Percentiles rank a stretch among this genome's conserved stretches.
phyloP scores from a whole-genome alignment of 1,284 basidiomycete genomes.

The Tilletia indica region DNA sequence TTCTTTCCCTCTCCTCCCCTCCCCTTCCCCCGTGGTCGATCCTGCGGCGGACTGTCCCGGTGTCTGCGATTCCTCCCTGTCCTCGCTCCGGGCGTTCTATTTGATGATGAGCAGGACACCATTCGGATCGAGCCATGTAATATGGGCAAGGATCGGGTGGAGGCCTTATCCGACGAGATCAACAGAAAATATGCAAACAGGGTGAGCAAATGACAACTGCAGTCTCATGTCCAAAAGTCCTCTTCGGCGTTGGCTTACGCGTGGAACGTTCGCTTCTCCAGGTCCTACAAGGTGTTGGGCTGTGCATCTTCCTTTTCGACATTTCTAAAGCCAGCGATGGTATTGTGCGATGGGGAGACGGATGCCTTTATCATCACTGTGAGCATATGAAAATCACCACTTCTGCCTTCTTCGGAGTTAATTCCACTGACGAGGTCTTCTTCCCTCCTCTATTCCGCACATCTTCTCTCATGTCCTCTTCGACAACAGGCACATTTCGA shows the following conservation, averaged over 20 bases:
- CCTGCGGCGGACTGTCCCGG: no score
- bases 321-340: constrained; percentile 82
- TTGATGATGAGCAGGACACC: constrained; percentile 64
- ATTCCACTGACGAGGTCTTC: no score
- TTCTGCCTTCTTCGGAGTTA: no score
- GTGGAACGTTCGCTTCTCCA: constrained; percentile 37
- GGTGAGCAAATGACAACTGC: constrained; percentile 11
- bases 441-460: constrained; percentile 16
- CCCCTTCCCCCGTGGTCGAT: background rate
- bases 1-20: background rate
- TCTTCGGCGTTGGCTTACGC: no score
- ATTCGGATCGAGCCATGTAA: constrained; percentile 73
- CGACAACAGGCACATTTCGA: constrained; percentile 70
- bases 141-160: constrained; percentile 70
- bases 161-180: constrained; percentile 73
- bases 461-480: constrained; percentile 14
- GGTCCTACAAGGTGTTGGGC: constrained; percentile 84
- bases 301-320: constrained; percentile 86
- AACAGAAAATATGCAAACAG: constrained; percentile 91
- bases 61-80: no score
- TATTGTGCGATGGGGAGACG: constrained; percentile 89
- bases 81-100: background rate
- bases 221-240: no score
- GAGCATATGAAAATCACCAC: constrained; percentile 60
- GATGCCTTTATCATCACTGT: constrained; percentile 82